A percentile compares a stretch with the other conserved stretches of the same genome.
phyloP scores from a whole-genome alignment of 495 filamentous ascomycete genomes.

The Aspergillus mulundensis region DNA sequence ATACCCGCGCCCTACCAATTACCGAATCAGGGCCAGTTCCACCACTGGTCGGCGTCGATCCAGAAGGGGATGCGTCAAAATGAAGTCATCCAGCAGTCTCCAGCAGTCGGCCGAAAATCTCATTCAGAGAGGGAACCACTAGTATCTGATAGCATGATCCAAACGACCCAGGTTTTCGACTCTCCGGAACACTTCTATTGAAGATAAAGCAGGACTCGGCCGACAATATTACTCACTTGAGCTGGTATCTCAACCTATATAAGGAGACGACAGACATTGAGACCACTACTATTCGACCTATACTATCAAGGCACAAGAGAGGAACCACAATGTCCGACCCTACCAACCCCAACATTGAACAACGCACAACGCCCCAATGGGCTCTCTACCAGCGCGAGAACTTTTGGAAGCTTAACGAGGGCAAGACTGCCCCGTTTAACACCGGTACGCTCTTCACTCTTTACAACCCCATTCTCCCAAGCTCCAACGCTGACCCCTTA shows the following conservation, averaged over 20 bases:
- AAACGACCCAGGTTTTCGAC: too few species aligned
- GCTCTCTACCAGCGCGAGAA: constrained; percentile 59
- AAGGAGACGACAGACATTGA: background rate
- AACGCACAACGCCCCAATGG: constrained; percentile 57
- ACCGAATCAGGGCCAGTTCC: background rate
- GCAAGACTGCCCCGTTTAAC: constrained; percentile 53
- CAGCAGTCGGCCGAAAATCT: background rate
- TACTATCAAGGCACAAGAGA: background rate
- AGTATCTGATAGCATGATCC: too few species aligned
- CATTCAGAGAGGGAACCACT: background rate
- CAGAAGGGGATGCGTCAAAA: constrained; percentile 20
- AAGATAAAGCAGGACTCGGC: background rate
- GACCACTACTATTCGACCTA: too few species aligned
- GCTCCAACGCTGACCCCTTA: background rate
- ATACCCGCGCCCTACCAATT: background rate
- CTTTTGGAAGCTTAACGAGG: constrained; percentile 56
- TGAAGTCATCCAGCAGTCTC: constrained; percentile 28
- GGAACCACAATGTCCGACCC: constrained; percentile 47
- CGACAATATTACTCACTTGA: background rate
- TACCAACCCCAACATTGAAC: constrained; percentile 52
- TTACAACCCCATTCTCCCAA: background rate
- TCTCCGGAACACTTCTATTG: background rate
- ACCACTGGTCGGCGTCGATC: background rate
- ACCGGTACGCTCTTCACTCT: constrained; percentile 28
- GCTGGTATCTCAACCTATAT: background rate